phyloP scores from a whole-genome alignment of 208 protist genomes.

The Baffinella frigidus region DNA sequence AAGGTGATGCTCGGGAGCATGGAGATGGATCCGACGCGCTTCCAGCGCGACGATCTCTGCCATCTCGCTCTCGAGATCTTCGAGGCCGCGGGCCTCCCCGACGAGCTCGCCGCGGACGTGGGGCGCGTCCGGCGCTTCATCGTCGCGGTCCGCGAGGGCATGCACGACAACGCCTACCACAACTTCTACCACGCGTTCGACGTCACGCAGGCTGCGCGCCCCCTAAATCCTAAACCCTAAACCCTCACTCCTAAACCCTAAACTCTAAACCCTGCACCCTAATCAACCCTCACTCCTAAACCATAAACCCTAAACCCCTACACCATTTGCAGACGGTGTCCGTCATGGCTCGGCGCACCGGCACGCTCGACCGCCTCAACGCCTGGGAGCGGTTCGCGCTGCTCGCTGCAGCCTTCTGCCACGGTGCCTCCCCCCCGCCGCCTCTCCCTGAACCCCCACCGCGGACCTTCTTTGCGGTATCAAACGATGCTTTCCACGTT shows the following conservation, averaged over 20 bases:
- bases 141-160: not conserved
- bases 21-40: not conserved
- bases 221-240: too few species aligned
- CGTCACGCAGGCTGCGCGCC: too few species aligned
- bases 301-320: too few species aligned
- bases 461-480: too few species aligned
- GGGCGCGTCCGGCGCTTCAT: not conserved
- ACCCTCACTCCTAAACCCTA: too few species aligned
- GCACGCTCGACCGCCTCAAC: not conserved
- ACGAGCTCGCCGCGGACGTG: not conserved
- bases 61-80: conserved; percentile 33
- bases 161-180: not conserved
- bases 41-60: not conserved
- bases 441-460: too few species aligned
- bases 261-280: too few species aligned
- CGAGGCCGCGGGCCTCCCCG: too few species aligned
- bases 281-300: too few species aligned
- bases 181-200: not conserved
- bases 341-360: not conserved
- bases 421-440: too few species aligned
- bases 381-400: not conserved
- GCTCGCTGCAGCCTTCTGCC: not conserved
- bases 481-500: too few species aligned
- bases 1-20: not conserved
- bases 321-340: not conserved